These are phyloP conservation scores for Cucumis cinereus DNA, from an alignment of 306 rosid genomes.

Conservation along the genomic window DNA sequence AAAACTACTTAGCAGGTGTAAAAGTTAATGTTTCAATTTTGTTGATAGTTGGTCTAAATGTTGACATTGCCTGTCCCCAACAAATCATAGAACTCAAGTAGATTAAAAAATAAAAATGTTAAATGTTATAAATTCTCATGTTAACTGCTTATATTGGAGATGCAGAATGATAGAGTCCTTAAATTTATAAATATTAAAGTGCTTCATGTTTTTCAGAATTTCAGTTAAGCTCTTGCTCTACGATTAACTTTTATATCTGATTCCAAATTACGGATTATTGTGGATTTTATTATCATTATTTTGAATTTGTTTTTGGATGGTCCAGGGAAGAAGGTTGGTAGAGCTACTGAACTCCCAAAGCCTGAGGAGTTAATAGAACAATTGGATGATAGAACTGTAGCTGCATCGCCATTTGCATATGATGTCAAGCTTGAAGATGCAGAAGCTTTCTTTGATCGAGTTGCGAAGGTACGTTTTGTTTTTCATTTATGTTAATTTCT, in stretches of 20 bases:
- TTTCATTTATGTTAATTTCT: neutral
- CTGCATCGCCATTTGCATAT: conserved; percentile 63
- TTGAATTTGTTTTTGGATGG: neutral
- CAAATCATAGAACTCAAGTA: neutral
- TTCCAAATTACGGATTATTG: neutral
- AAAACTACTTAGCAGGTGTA: neutral
- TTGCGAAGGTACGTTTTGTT: conserved; percentile 39
- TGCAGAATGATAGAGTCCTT: neutral
- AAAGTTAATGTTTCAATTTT: neutral
- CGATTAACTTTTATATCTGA: neutral
- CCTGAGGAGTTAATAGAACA: conserved; percentile 73
- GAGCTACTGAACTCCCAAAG: conserved; percentile 46
- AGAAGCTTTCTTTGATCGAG: conserved; percentile 44
- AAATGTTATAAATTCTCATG: neutral
- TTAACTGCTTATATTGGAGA: neutral
- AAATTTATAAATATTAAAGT: neutral
- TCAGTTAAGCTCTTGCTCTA: neutral
- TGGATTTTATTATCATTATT: neutral
- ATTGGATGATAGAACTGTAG: conserved; percentile 64
- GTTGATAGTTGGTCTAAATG: neutral
- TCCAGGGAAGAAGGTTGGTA: conserved; percentile 56
- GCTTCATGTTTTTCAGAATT: neutral
- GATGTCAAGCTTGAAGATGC: conserved; percentile 63
- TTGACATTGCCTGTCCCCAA: neutral
- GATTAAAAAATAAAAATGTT: neutral